Conservation (phyloP, 768 basidiomycete genomes). For the Mycena epipterygia region DNA sequence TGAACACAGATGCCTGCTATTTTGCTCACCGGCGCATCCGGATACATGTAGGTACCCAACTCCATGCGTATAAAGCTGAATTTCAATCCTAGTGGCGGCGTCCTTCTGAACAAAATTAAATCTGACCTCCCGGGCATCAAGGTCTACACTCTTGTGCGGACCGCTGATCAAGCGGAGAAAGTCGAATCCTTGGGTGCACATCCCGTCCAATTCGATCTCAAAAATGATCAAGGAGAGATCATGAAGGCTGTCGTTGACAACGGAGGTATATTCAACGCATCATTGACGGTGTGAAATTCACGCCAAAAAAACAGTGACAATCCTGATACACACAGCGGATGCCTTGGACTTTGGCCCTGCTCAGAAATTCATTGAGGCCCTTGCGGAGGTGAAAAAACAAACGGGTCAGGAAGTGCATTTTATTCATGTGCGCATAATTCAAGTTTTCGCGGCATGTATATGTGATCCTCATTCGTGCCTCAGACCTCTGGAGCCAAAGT, state of each 20-base stretch:
- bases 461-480: too few species aligned
- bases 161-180: conserved; percentile 15
- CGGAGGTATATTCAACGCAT: not conserved
- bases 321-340: conserved; percentile 25
- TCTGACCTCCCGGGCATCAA: not conserved
- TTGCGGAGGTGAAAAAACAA: conserved; percentile 8
- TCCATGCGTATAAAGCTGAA: not conserved
- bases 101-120: conserved; percentile 12
- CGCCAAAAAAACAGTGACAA: not conserved
- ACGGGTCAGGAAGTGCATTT: conserved; percentile 16
- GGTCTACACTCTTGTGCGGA: conserved; percentile 25
- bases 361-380: conserved; percentile 20
- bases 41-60: conserved; percentile 16
- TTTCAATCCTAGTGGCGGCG: not conserved
- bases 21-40: conserved; percentile 26
- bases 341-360: conserved; percentile 23
- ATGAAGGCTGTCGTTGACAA: conserved; percentile 1
- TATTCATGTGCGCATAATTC: conserved; percentile 12
- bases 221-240: conserved; percentile 4
- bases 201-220: conserved; percentile 17
- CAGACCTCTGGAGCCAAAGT: conserved; percentile 31
- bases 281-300: not conserved
- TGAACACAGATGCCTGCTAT: conserved; percentile 4
- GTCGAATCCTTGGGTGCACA: conserved; percentile 10
- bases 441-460: not conserved